Percentiles rank a stretch among this genome's conserved stretches.
Conservation (phyloP, 768 basidiomycete species). For the Mycena capillaripes region DNA sequence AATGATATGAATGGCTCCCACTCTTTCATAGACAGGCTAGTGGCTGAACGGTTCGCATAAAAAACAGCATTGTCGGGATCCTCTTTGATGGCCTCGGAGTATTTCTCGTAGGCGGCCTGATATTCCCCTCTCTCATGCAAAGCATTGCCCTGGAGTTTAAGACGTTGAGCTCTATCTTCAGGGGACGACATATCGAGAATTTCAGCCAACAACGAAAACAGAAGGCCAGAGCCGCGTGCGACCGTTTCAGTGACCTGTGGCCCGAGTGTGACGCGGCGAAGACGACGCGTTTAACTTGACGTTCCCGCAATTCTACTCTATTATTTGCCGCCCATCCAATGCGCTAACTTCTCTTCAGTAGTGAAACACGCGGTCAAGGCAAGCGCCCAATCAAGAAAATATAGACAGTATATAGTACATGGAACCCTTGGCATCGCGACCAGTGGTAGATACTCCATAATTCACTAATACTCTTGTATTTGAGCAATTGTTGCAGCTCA, state of each 20-base stretch:
- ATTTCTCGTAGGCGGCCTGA: constrained; percentile 47
- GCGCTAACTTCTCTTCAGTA: no score
- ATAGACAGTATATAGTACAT: no score
- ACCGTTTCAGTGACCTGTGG: no score
- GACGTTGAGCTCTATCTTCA: constrained; percentile 40
- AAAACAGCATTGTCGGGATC: constrained; percentile 58
- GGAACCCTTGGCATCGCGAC: no score
- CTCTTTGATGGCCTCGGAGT: constrained; percentile 56
- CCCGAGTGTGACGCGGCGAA: no score
- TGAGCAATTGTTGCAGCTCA: constrained; percentile 2
- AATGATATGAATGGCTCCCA: constrained; percentile 23
- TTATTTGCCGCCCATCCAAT: no score
- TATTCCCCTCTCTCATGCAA: constrained; percentile 49
- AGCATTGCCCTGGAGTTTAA: constrained; percentile 60
- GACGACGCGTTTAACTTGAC: no score
- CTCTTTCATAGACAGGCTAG: constrained; percentile 52
- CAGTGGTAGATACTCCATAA: no score
- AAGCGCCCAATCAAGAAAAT: no score
- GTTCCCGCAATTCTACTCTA: no score
- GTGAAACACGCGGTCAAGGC: no score
- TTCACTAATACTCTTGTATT: background rate
- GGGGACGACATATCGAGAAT: constrained; percentile 5
- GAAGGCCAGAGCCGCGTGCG: no score
- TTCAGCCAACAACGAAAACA: background rate
- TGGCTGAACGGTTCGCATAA: constrained; percentile 61